These are phyloP conservation scores for Zygotorulaspora chibaensis DNA, from an alignment of 805 yeast species.

Conservation along the genomic window DNA sequence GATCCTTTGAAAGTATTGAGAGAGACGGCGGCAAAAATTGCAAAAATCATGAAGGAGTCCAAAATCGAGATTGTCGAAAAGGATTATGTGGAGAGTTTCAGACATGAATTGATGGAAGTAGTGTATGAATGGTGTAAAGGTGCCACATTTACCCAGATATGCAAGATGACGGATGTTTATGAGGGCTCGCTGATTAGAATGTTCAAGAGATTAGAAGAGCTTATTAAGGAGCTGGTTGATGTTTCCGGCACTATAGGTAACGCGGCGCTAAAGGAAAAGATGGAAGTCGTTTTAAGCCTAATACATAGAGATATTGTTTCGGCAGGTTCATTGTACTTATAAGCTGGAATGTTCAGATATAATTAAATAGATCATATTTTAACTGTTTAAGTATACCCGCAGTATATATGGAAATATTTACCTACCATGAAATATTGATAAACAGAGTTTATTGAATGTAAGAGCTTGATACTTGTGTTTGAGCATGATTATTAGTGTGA, in stretches of 20 bases:
- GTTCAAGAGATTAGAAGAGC: constrained; percentile 91
- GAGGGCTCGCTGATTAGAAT: constrained; percentile 95
- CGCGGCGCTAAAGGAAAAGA: constrained; percentile 74
- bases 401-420: background rate
- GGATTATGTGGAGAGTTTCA: constrained; percentile 87
- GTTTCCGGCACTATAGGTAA: constrained; percentile 97
- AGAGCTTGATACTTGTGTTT: constrained; percentile 13
- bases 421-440: background rate
- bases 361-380: background rate
- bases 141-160: constrained; percentile 90
- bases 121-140: constrained; percentile 97
- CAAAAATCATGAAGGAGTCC: constrained; percentile 83
- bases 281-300: constrained; percentile 78
- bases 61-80: constrained; percentile 86
- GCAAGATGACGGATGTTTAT: constrained; percentile 98
- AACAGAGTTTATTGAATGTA: constrained; percentile 5
- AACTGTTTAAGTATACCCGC: constrained; percentile 1
- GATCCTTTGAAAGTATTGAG: constrained; percentile 86
- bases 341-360: constrained; percentile 3
- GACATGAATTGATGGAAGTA: constrained; percentile 94
- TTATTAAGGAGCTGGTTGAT: constrained; percentile 80
- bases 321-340: constrained; percentile 85
- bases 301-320: constrained; percentile 95
- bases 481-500: constrained; percentile 3
- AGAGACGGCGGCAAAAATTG: constrained; percentile 87